Evolutionary conservation across 2,329 filamentous ascomycete species (phyloP), one percentile per base, ranked within the genome.

Genomic region (Massarina eburnea): DNA sequence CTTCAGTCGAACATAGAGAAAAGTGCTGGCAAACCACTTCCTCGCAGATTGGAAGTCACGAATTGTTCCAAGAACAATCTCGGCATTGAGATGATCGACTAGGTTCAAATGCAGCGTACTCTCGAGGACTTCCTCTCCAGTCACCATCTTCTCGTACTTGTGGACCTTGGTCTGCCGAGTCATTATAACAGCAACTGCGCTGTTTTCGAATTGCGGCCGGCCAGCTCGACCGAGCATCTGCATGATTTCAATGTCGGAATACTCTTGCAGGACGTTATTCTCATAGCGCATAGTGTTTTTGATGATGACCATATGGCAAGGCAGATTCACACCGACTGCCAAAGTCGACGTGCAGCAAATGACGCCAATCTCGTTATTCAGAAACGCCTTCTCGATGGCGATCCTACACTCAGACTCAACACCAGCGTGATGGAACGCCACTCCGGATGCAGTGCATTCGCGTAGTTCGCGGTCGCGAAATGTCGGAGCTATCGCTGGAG

Each of bases 281-380:
- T 83, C 79, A 45, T 82, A 80, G 0, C 78, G 76, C 3, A 84
- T 78, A 0, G 89, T 95, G 18, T 88, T 88, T 66, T 95, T 95
- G 44, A 95, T 80, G 8, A 95, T 83, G 3, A 91, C 89, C 3
- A 91, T 81, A 62, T 94, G 86, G 49, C 89, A 91, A 8, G 89
- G 90, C 8, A 95, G 70, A 61, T 95, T 95, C 22, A 95, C 81
- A 0, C 89, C 89, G 10, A 94, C 85, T 1, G 89, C 88, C 15
- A 95, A 74, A 0, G 89, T 95, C 0, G 89, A 91, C 0, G 89
- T 95, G 63, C 88, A 94, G 67, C 90, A 95, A 41, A 95, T 91
- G 24, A 95, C 82, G 52, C 76, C 84, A 46, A 95, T 78, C n/a
- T 89, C 76, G 0, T 88, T 86, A 15, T 81, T 73, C 3, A 90